Evolutionary conservation across 2,329 filamentous ascomycete species (phyloP).

Genomic region (Mollisia scopiformis): DNA sequence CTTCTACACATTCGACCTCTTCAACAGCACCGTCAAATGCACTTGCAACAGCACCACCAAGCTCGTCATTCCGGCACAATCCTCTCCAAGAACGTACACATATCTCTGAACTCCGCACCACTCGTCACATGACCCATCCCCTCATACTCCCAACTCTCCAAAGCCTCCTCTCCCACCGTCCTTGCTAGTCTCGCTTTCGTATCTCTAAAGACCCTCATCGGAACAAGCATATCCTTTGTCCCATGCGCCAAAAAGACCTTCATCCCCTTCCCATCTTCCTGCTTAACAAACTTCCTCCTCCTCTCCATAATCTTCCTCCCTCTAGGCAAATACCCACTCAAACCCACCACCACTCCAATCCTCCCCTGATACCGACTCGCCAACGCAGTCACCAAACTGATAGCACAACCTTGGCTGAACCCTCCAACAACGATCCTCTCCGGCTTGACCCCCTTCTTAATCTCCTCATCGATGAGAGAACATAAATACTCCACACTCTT

Average conservation of each 20-base stretch:
- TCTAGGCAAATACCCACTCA: constrained; percentile 63
- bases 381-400: constrained; percentile 76
- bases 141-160: constrained; percentile 50
- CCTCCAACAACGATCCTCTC: constrained; percentile 84
- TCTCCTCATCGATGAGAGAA: constrained; percentile 74
- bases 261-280: constrained; percentile 37
- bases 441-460: constrained; percentile 75
- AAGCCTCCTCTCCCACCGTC: constrained; percentile 40
- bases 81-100: constrained; percentile 40
- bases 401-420: constrained; percentile 83
- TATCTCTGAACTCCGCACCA: constrained; percentile 47
- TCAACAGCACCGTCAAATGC: background rate
- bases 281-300: constrained; percentile 39
- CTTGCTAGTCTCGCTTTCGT: constrained; percentile 38
- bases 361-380: constrained; percentile 53
- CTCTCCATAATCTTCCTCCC: constrained; percentile 42
- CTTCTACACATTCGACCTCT: background rate
- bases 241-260: constrained; percentile 51
- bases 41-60: background rate
- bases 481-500: constrained; percentile 75
- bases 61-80: constrained; percentile 15
- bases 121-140: constrained; percentile 48
- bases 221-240: constrained; percentile 49
- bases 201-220: constrained; percentile 46
- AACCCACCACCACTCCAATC: constrained; percentile 80